Evolutionary conservation across 2,329 filamentous ascomycete genomes (phyloP).

Genomic region (Stagonosporopsis chrysanthemi): DNA sequence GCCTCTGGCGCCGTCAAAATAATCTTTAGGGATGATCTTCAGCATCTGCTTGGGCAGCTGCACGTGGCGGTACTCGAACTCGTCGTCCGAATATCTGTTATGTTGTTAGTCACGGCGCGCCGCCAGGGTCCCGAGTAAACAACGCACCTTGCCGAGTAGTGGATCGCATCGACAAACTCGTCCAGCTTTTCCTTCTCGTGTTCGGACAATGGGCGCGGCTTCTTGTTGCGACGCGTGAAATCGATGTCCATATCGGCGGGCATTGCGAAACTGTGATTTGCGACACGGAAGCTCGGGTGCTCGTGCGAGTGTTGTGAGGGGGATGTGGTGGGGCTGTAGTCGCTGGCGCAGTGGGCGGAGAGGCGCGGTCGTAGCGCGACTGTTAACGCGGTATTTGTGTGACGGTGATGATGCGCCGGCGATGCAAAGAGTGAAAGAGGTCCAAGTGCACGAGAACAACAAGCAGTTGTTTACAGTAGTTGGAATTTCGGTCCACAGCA

Average conservation of each 20-base stretch:
- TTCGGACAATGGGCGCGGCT: conserved; percentile 80
- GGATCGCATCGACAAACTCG: conserved; percentile 91
- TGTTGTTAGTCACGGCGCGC: conserved; percentile 31
- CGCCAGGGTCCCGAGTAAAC: conserved; percentile 23
- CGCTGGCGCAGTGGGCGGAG: conserved; percentile 4
- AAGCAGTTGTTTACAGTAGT: conserved; percentile 37
- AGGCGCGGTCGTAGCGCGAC: conserved; percentile 14
- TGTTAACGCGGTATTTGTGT: conserved; percentile 14
- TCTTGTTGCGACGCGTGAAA: conserved; percentile 83
- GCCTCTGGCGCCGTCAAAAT: conserved; percentile 86
- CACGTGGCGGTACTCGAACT: conserved; percentile 97
- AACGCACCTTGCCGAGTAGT: conserved; percentile 88
- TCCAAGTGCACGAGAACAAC: conserved; percentile 29
- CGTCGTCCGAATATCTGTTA: conserved; percentile 84
- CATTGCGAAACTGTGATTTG: conserved; percentile 28
- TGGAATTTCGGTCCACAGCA: conserved; percentile 33
- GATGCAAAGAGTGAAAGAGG: conserved; percentile 24
- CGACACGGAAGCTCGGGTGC: conserved; percentile 39
- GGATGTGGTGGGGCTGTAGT: conserved; percentile 27
- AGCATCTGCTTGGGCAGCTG: conserved; percentile 98
- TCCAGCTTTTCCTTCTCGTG: conserved; percentile 83
- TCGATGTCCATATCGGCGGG: conserved; percentile 70
- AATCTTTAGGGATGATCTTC: conserved; percentile 93
- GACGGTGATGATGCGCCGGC: conserved; percentile 7
- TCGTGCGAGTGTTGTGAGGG: conserved; percentile 34